Percentiles rank a stretch among this genome's conserved stretches.
Evolutionary conservation across 352 stramenopile species (phyloP).

Genomic region (Aphanomyces astaci): DNA sequence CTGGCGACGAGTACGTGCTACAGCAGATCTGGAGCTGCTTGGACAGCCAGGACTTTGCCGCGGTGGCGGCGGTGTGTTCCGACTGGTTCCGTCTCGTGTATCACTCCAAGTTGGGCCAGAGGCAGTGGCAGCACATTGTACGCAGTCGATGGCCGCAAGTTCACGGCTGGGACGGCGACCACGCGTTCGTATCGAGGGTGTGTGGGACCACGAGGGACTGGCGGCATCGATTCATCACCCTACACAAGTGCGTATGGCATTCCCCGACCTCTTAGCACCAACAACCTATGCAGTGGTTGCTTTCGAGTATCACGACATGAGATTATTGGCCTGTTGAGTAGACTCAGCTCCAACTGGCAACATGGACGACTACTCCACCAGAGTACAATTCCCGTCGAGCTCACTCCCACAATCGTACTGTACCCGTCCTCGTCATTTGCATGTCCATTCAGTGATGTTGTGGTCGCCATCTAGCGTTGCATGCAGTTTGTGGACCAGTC

Average conservation of each 20-base stretch:
- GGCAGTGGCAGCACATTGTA: conserved; percentile 17
- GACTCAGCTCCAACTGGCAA: conserved; percentile 5
- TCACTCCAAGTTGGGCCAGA: conserved; percentile 19
- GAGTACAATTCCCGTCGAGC: neutral
- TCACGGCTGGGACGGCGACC: neutral
- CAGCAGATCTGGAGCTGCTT: conserved; percentile 21
- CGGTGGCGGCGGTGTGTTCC: conserved; percentile 13
- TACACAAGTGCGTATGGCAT: conserved; percentile 3
- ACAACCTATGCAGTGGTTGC: neutral
- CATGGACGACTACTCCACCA: neutral
- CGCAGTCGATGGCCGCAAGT: neutral
- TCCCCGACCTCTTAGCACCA: too few relatives aligned
- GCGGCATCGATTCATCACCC: conserved; percentile 15
- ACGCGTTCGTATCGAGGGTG: neutral
- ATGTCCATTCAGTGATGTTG: neutral
- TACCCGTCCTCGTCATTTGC: too few relatives aligned
- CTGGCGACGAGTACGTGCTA: conserved; percentile 17
- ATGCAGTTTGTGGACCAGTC: neutral
- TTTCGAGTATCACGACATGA: too few relatives aligned
- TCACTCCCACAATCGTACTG: too few relatives aligned
- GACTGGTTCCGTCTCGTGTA: conserved; percentile 22
- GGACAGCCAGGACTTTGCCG: conserved; percentile 19
- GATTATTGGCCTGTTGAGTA: neutral
- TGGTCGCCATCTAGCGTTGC: neutral
- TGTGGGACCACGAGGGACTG: neutral